Evolutionary conservation across 768 basidiomycete genomes (phyloP), one percentile per base, ranked within the genome.

Genomic region (Suillus hirtellus): DNA sequence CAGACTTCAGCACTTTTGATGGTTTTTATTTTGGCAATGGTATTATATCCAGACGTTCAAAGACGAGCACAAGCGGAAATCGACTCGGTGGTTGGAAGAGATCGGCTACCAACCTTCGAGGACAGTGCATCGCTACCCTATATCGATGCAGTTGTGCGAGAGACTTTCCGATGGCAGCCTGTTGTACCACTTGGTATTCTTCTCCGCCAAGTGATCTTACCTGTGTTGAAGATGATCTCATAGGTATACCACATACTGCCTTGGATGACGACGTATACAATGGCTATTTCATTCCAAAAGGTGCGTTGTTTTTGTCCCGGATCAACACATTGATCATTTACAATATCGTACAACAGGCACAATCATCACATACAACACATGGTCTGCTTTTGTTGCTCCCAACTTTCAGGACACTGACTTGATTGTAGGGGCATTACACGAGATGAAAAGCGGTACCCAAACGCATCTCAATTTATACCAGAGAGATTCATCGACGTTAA

Each of bases 281-380:
- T 31, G 66, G 64, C 35, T 65, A 59, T 42, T 71, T 63, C 54
- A 69, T 71, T 38, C 70, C 70, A 14, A 65, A 68, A 58, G 67
- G 67, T 54, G 19, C 9, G 61, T 17, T 11, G 4, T 24, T 19
- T 31, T 38, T 44, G 24, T 21, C 19, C 35, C n/a, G 5, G 31
- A n/a, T 24, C 34, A 21, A 24, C 24, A 24, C 3, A 12, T 24
- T 8, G 21, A 15, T 24, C 2, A 27, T 21, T 24, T 15, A 21
- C 38, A 21, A 44, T 46, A 8, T 10, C 49, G 2, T 35, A 42
- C n/a, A 11, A 15, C 35, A 67, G 64, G 66, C 4, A 61, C 66
- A 4, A 60, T 53, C 8, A 49, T 65, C n/a, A 34, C 63, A 15
- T 27, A 17, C 2, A 69, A 69, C 31, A 35, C 54, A 31, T 65